A percentile compares a stretch with the other conserved stretches of the same genome.
These are phyloP conservation scores for Oxytropis ochrocephala DNA, from an alignment of 306 rosid species.

Conservation along the genomic window DNA sequence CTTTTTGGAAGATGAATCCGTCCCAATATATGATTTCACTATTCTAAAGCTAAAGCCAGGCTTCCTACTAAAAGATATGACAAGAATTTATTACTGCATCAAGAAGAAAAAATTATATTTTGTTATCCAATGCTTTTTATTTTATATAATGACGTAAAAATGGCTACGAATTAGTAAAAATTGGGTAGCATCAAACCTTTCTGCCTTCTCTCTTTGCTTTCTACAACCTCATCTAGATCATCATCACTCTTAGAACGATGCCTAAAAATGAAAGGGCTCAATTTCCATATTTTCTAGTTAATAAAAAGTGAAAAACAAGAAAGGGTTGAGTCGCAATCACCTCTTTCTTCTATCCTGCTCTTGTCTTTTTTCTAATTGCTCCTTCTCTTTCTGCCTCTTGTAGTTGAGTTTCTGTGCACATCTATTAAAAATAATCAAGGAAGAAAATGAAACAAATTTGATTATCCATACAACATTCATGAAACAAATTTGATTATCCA, in stretches of 20 bases:
- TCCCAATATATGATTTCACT: background rate
- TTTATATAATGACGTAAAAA: background rate
- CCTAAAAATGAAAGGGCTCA: constrained; percentile 42
- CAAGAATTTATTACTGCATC: background rate
- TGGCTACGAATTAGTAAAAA: background rate
- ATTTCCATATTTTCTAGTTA: constrained; percentile 1
- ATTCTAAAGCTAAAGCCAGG: background rate
- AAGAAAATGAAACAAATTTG: background rate
- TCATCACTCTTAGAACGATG: constrained; percentile 55
- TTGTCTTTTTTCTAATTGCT: constrained; percentile 40
- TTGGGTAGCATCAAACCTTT: constrained; percentile 43
- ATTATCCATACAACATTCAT: constrained; percentile 5
- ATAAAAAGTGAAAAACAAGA: background rate
- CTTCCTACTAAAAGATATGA: constrained; percentile 7
- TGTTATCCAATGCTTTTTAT: background rate
- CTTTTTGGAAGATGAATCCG: constrained; percentile 1
- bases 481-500: constrained; percentile 1
- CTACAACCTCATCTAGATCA: constrained; percentile 47
- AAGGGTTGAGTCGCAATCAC: constrained; percentile 16
- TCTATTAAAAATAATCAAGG: constrained; percentile 31
- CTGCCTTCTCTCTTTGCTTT: constrained; percentile 41
- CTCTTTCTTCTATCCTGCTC: constrained; percentile 70
- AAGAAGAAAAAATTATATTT: background rate
- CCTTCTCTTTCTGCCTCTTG: constrained; percentile 77
- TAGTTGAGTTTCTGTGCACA: constrained; percentile 77